Evolutionary conservation across 2,329 filamentous ascomycete species (phyloP).

Genomic region (Cercospora beticola): DNA sequence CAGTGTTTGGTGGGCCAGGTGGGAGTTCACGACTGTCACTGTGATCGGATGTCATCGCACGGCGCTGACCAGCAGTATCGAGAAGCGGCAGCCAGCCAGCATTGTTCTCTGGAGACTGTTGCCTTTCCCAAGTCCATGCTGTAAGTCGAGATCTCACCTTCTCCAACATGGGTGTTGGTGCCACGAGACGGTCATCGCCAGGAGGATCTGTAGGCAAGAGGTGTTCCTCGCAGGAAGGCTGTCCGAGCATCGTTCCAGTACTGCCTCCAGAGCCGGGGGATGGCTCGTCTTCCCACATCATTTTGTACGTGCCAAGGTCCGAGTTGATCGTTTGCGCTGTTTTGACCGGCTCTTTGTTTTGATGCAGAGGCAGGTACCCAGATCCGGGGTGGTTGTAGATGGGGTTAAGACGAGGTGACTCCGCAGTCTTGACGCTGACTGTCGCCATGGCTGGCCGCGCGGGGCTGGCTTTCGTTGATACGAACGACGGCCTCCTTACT

Average conservation of each 20-base stretch:
- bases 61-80: constrained; percentile 3
- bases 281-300: constrained; percentile 30
- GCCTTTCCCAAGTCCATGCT: constrained; percentile 30
- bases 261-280: constrained; percentile 17
- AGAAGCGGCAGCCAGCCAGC: constrained; percentile 18
- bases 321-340: constrained; percentile 30
- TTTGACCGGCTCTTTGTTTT: constrained; percentile 11
- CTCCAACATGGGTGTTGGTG: constrained; percentile 23
- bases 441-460: constrained; percentile 27
- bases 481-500: constrained; percentile 14
- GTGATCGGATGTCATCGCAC: constrained; percentile 12
- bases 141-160: constrained; percentile 31
- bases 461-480: constrained; percentile 21
- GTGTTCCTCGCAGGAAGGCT: not conserved
- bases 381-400: constrained; percentile 22
- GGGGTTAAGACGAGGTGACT: constrained; percentile 23
- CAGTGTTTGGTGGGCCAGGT: constrained; percentile 32
- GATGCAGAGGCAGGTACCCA: not conserved
- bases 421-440: constrained; percentile 25
- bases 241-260: constrained; percentile 11
- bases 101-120: constrained; percentile 16
- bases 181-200: not conserved
- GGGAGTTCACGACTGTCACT: constrained; percentile 21
- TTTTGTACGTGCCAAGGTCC: constrained; percentile 28
- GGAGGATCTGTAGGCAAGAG: not conserved